Base-by-base conservation (phyloP, 768 basidiomycete genomes). In the Hygrophorus pudorinus region DNA sequence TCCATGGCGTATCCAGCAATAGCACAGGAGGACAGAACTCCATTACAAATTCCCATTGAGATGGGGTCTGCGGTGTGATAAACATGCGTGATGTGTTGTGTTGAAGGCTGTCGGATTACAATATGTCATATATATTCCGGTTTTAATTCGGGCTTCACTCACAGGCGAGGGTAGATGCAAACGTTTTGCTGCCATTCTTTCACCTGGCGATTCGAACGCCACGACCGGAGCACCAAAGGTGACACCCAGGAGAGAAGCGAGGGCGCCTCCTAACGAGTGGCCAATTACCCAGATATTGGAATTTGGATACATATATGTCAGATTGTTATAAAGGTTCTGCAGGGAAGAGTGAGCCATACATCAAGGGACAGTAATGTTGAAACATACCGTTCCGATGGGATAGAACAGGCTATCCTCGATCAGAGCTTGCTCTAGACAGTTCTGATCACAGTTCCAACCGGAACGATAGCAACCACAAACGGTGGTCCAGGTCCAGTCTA, bases 51-150 rank as follows among this genome's bases (percentile, higher is more conserved):
- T 29, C 86, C 86, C 81, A 89, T 89, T 14, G 93, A 78, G 41
- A 97, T 86, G 4, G 93, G 93, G 62, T 98, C 93, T 20, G 92
- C 93, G 16, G 84, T 94, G 56, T 96, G 88, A 61, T 86, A 96
- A 21, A 98, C 70, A 60, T 97, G 93, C 0, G 86, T 92, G 48
- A 96, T 72, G 52, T 86, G 85, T 12, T 82, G 78, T 8, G 73
- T 73, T 5, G 79, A 81, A 28, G 84, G 85, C 80, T 85, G 47
- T 12, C 27, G n/a, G 3, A 21, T n/a, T 4, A 28, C 29, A 16
- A 24, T 34, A 14, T 20, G 35, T 16, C 13, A 45, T 17, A 7
- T 38, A 47, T n/a, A 24, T 11, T 14, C 7, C 16, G 5, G 18
- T 8, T 13, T n/a, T 12, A 30, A 27, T 30, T 30, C 7, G 12